Evolutionary conservation across 2,329 filamentous ascomycete species (phyloP).

Genomic region (Xylariaceae sp.): DNA sequence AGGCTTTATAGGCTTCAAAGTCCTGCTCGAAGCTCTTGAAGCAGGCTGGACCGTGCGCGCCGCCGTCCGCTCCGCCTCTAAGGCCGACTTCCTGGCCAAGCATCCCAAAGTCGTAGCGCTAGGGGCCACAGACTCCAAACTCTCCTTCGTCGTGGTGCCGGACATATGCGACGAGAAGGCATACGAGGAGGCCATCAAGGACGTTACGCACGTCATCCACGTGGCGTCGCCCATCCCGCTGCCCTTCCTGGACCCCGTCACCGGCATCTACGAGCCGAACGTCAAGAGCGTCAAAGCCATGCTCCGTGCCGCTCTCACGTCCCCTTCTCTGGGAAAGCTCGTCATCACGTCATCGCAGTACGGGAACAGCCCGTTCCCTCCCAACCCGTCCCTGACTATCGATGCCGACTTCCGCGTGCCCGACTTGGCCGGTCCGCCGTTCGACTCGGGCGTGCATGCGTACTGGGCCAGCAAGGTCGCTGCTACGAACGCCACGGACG

Average conservation of each 20-base stretch:
- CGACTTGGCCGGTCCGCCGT: slow-evolving; percentile 10
- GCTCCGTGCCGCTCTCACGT: slow-evolving; percentile 33
- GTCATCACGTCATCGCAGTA: slow-evolving; percentile 37
- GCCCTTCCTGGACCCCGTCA: slow-evolving; percentile 23
- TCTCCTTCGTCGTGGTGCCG: slow-evolving; percentile 30
- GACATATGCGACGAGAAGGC: slow-evolving; percentile 33
- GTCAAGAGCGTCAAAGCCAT: slow-evolving; percentile 34
- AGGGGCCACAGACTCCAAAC: slow-evolving; percentile 9
- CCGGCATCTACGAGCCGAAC: slow-evolving; percentile 24
- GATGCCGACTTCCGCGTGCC: slow-evolving; percentile 9
- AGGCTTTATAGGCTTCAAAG: slow-evolving; percentile 28
- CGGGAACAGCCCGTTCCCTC: slow-evolving; percentile 12
- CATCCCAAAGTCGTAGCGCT: slow-evolving; percentile 14
- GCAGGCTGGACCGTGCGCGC: slow-evolving; percentile 27
- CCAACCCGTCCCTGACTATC: slow-evolving; percentile 4
- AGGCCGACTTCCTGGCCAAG: slow-evolving; percentile 5
- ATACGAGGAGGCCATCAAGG: slow-evolving; percentile 37
- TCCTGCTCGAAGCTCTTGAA: slow-evolving; percentile 22
- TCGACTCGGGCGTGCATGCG: slow-evolving; percentile 9
- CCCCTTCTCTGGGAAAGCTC: slow-evolving; percentile 32
- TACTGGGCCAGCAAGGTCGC: slow-evolving; percentile 14
- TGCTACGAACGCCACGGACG: slow-evolving; percentile 9
- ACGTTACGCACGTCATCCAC: slow-evolving; percentile 34
- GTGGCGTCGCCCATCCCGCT: slow-evolving; percentile 19
- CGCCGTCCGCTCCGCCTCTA: slow-evolving; percentile 21